Evolutionary conservation across 306 rosid genomes (phyloP).

Genomic region (Alnus rubra): DNA sequence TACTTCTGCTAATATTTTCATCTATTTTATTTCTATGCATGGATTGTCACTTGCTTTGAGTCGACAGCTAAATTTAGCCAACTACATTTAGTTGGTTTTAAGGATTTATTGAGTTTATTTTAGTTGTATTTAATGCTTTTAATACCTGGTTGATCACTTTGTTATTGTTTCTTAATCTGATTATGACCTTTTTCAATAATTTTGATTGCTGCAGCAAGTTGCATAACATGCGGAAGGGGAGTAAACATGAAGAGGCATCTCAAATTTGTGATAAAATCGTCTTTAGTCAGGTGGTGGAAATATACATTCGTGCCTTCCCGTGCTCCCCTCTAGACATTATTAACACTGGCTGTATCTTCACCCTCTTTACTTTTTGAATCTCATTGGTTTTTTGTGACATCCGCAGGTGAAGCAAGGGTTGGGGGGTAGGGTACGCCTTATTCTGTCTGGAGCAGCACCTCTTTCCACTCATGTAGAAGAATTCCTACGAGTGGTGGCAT

Average conservation of each 20-base stretch:
- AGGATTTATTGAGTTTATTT: constrained; percentile 1
- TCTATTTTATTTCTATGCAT: constrained; percentile 7
- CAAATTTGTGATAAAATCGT: constrained; percentile 78
- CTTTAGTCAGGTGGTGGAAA: constrained; percentile 67
- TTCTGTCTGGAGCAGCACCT: constrained; percentile 97
- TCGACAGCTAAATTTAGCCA: neutral
- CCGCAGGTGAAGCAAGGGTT: constrained; percentile 86
- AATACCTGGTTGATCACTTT: neutral
- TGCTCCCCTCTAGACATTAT: neutral
- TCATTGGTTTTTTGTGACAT: constrained; percentile 35
- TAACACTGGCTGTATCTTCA: constrained; percentile 8
- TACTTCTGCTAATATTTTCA: neutral
- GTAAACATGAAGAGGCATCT: constrained; percentile 52
- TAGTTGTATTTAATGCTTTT: constrained; percentile 1
- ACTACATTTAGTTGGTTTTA: neutral
- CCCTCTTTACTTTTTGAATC: constrained; percentile 22
- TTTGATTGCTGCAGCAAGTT: constrained; percentile 60
- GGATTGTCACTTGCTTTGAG: neutral
- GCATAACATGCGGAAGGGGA: constrained; percentile 69
- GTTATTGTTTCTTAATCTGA: constrained; percentile 2
- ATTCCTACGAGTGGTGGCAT: constrained; percentile 82
- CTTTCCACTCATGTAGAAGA: constrained; percentile 75
- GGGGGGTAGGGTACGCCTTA: constrained; percentile 86
- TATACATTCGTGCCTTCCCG: neutral
- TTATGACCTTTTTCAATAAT: constrained; percentile 18